Base-by-base conservation (phyloP, 2,329 filamentous ascomycete species). In the Diplodia corticola region DNA sequence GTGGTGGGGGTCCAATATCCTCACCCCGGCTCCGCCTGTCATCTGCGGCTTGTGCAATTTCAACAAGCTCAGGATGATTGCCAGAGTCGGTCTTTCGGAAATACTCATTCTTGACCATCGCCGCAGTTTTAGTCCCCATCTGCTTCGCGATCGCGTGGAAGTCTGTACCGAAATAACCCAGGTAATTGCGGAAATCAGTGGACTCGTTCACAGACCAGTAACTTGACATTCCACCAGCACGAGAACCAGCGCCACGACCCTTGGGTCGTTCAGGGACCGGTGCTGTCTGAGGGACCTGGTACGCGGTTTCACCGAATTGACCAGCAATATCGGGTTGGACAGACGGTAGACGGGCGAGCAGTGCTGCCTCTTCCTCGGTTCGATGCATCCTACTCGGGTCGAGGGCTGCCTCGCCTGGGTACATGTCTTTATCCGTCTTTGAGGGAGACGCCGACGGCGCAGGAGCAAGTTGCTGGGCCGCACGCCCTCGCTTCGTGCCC, bases 201-300 rank as follows among this genome's bases (percentile, higher is more conserved):
- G 89, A 85, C 78, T 95, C 91, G 1, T 89, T 90, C 24, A 94
- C 91, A 72, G 91, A 94, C 91, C 91, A 95, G 76, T 95, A 95
- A 76, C 91, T 94, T 1, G 90, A 92, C 15, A 89, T 87, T 69
- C 89, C 88, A 24, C 82, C 64, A 33, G 64, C 64, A 17, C 64
- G 54, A 22, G 64, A 66, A 22, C 44, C 53, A 10, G 40, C 20
- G 2, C 46, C 48, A 17, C 64, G 64, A 33, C 46, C 54, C n/a
- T 60, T 66, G 7, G 64, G 64, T 33, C 64, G 20, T 40, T 66
- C 64, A 44, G 63, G 28, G 13, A 50, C 54, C 6, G 63, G 53
- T 20, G 53, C 63, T 24, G 50, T 24, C 13, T 53, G 20, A 33
- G 63, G 50, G 9, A 55, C 24, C 37, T 64, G 63, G 20, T 49